Conservation (phyloP, 805 yeast species). For the Naumovozyma castellii region DNA sequence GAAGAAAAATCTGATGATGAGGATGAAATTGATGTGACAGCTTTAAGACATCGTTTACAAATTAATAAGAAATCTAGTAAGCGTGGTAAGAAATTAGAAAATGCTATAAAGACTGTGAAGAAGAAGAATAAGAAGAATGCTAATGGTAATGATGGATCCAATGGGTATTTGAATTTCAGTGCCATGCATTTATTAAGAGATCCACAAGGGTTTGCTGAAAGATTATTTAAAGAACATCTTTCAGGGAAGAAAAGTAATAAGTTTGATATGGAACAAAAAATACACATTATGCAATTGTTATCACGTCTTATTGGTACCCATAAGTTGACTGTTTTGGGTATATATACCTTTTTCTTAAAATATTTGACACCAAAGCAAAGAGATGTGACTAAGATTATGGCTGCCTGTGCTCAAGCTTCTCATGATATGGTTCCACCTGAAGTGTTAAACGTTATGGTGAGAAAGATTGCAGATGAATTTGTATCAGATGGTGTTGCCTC, state of each 20-base stretch:
- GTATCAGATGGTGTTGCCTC: slow-evolving; percentile 97
- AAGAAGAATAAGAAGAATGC: slow-evolving; percentile 51
- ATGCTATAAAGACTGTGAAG: slow-evolving; percentile 59
- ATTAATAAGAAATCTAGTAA: slow-evolving; percentile 76
- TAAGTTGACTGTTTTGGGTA: slow-evolving; percentile 79
- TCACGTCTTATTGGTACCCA: slow-evolving; percentile 91
- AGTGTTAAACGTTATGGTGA: slow-evolving; percentile 62
- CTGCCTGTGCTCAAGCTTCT: slow-evolving; percentile 92
- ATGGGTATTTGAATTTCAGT: slow-evolving; percentile 67
- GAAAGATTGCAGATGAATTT: slow-evolving; percentile 94
- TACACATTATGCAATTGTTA: slow-evolving; percentile 75
- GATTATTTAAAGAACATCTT: slow-evolving; percentile 61
- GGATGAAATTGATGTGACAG: slow-evolving; percentile 64
- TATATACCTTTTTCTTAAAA: slow-evolving; percentile 81
- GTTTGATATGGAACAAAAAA: slow-evolving; percentile 79
- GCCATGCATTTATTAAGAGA: slow-evolving; percentile 92
- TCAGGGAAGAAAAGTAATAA: slow-evolving; percentile 59
- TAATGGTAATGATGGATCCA: slow-evolving; percentile 39
- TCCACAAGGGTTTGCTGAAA: slow-evolving; percentile 96
- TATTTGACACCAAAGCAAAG: slow-evolving; percentile 89
- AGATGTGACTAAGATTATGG: slow-evolving; percentile 92
- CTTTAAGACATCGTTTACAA: slow-evolving; percentile 70
- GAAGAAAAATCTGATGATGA: slow-evolving; percentile 60
- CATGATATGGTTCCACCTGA: slow-evolving; percentile 98
- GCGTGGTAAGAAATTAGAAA: slow-evolving; percentile 70